Evolutionary conservation across 2,329 filamentous ascomycete species (phyloP).

Genomic region (Rhynchosporium secalis): DNA sequence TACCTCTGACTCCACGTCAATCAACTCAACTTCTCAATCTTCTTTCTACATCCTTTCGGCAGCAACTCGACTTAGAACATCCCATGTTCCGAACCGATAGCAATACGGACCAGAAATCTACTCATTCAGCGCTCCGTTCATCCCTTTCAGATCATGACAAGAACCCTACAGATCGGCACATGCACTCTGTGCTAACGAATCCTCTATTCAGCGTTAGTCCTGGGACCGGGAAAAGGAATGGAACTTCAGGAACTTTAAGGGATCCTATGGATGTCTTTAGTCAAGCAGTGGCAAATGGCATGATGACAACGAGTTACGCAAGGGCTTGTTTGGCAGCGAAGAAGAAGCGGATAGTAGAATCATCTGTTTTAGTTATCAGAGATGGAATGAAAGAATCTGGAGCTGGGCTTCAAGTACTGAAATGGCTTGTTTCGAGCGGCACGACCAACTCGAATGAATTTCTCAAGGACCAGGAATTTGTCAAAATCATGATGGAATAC

Average conservation of each 20-base stretch:
- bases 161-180: conserved; percentile 45
- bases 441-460: conserved; percentile 31
- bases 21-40: conserved; percentile 59
- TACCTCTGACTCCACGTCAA: conserved; percentile 56
- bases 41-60: conserved; percentile 62
- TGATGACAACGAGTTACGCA: conserved; percentile 36
- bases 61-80: conserved; percentile 61
- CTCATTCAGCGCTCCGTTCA: conserved; percentile 26
- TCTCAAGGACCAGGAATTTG: conserved; percentile 29
- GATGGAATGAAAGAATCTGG: conserved; percentile 35
- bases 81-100: conserved; percentile 22
- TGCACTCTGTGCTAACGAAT: conserved; percentile 52
- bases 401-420: conserved; percentile 38
- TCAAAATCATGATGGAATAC: conserved; percentile 34
- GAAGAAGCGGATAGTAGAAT: conserved; percentile 28
- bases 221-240: not conserved
- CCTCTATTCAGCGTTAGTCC: conserved; percentile 44
- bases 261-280: conserved; percentile 39
- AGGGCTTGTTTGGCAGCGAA: conserved; percentile 31
- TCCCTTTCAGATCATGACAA: conserved; percentile 27
- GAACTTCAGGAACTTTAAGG: not conserved
- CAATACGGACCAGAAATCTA: conserved; percentile 3
- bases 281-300: conserved; percentile 35
- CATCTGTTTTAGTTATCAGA: conserved; percentile 23
- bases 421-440: conserved; percentile 38